Evolutionary conservation across 2,329 filamentous ascomycete species (phyloP), one percentile per base, ranked within the genome.

Genomic region (Boeremia lycopersici): DNA sequence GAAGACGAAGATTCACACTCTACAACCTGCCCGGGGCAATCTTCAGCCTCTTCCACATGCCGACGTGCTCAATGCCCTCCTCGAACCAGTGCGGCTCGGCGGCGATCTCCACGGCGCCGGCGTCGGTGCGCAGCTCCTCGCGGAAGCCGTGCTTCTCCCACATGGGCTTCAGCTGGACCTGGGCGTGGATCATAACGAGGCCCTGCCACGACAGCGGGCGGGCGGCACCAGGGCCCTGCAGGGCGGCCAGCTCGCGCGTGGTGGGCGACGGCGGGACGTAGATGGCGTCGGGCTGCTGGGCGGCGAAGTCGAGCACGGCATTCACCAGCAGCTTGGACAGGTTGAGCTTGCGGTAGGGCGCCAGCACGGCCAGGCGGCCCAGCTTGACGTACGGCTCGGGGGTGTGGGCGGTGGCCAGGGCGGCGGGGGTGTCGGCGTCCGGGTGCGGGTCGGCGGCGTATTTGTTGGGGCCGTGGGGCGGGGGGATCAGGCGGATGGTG

Each of bases 21-120:
- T 57, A 57, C 59, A 66, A 68, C 64, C 67, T 69, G 40, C 60
- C 58, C 28, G 36, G 50, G 15, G 63, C 64, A 36, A 79, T 57
- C 51, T 75, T 72, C 15, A 81, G 33, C 53, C 77, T 65, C 72
- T 76, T 82, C 82, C 85, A 96, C 92, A 97, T 96, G 56, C 90
- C 92, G 15, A 96, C 82, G 78, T 96, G 91, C 61, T 84, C 80
- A 49, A 96, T 93, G 4, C 89, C 90, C 68, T 95, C 91, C 74
- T 97, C 92, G 58, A 82, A 80, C 91, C 92, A 97, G 28, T 64
- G 69, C 29, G 63, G 64, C 49, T 74, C 71, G 17, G 68, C 69
- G 2, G 48, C 31, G 15, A 73, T 69, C 41, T 72, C 68, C 1
- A 73, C 60, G 10, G 69, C 57, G 19, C 68, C 71, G 1, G 64